Conservation (phyloP, 2,329 filamentous ascomycete genomes). For the Fonsecaea nubica region DNA sequence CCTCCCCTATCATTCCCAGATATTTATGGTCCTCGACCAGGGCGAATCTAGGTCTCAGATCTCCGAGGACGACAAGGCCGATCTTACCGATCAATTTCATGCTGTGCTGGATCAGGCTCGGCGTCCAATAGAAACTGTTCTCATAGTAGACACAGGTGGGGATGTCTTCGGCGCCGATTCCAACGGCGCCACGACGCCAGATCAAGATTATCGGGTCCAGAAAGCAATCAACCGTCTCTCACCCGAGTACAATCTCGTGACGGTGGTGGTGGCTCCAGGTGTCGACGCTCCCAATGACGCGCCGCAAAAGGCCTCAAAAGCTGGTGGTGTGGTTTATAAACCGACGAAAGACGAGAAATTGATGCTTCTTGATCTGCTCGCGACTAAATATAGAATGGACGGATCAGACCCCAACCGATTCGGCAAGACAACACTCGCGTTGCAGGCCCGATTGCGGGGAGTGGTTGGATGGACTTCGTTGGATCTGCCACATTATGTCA, state of each 20-base stretch:
- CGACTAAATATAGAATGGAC: conserved; percentile 38
- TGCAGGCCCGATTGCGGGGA: conserved; percentile 36
- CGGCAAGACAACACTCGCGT: conserved; percentile 38
- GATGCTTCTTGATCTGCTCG: conserved; percentile 35
- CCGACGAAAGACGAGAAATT: conserved; percentile 29
- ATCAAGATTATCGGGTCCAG: conserved; percentile 38
- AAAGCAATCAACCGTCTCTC: conserved; percentile 25
- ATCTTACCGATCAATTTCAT: conserved; percentile 34
- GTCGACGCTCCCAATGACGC: conserved; percentile 37
- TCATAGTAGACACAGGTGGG: conserved; percentile 39
- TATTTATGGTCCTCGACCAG: conserved; percentile 40
- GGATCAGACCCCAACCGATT: conserved; percentile 36
- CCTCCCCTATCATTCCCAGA: conserved; percentile 31
- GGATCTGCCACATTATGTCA: conserved; percentile 37
- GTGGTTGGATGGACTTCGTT: conserved; percentile 35
- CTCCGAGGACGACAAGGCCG: conserved; percentile 32
- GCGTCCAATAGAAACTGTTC: conserved; percentile 30
- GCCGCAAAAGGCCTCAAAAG: conserved; percentile 31
- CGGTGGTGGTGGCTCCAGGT: conserved; percentile 37
- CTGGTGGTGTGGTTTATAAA: conserved; percentile 34
- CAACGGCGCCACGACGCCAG: conserved; percentile 30
- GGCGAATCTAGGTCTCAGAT: conserved; percentile 31
- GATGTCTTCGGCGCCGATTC: conserved; percentile 38
- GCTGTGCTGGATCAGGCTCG: conserved; percentile 31
- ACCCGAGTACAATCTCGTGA: conserved; percentile 33